Evolutionary conservation across 2,329 filamentous ascomycete species (phyloP).

Genomic region (Chlorencoelia australis): DNA sequence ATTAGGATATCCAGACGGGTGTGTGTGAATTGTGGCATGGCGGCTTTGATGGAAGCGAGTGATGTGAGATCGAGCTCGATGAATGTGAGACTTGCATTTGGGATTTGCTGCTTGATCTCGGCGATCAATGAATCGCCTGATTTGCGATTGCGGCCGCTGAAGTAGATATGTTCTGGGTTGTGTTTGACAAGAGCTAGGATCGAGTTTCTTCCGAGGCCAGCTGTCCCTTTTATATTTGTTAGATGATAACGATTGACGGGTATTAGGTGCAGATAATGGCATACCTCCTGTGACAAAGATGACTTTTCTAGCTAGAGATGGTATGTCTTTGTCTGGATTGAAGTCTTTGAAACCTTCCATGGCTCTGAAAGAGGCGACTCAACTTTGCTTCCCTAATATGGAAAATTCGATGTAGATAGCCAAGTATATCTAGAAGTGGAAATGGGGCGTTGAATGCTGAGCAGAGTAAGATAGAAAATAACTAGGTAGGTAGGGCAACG

Average conservation of each 20-base stretch:
- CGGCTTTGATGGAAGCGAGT: constrained; percentile 33
- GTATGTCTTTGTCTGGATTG: constrained; percentile 12
- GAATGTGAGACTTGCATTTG: constrained; percentile 24
- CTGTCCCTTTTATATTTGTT: constrained; percentile 12
- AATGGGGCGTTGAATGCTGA: too few relatives aligned
- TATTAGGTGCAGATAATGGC: background rate
- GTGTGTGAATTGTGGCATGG: constrained; percentile 28
- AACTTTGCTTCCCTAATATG: too few relatives aligned
- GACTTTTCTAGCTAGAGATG: constrained; percentile 11
- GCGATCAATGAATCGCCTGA: constrained; percentile 29
- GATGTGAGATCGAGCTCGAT: constrained; percentile 36
- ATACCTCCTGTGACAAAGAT: constrained; percentile 15
- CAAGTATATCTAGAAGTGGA: too few relatives aligned
- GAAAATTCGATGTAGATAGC: too few relatives aligned
- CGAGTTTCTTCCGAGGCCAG: constrained; percentile 36
- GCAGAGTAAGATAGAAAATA: too few relatives aligned
- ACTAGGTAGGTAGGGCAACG: too few relatives aligned
- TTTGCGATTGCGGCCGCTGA: constrained; percentile 30
- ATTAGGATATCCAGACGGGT: constrained; percentile 35
- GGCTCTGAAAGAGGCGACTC: too few relatives aligned
- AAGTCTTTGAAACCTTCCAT: too few relatives aligned
- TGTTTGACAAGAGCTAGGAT: constrained; percentile 32
- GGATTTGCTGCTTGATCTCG: constrained; percentile 25
- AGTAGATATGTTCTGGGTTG: constrained; percentile 29
- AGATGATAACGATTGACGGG: background rate